Base-by-base conservation (phyloP, 2,329 filamentous ascomycete species). In the Zarea fungicola region DNA sequence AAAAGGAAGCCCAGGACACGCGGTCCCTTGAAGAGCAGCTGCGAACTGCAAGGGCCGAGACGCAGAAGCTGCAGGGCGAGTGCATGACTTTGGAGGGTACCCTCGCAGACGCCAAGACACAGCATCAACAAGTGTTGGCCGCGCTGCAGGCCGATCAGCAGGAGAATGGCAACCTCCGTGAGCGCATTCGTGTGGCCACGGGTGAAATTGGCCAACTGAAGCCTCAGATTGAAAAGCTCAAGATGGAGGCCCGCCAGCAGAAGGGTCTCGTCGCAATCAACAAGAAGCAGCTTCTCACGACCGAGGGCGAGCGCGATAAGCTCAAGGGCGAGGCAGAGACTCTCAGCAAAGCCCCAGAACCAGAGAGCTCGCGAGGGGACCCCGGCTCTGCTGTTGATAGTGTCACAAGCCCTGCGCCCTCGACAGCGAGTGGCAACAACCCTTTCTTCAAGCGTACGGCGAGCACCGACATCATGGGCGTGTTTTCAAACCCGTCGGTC, bases 181-280 rank as follows among this genome's bases (percentile, higher is more conserved):
- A 96, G 62, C 87, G 85, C 52, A 96, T 99, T 56, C 82, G 86
- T 26, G 78, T 84, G 45, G 78, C 89, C 35, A 99, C 96, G 61
- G 77, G 81, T 11, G 89, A 95, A 66, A 84, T 96, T 58, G 77
- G 81, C 16, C 85, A 90, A 66, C 72, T 97, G 34, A 95, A 90
- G 66, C 90, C 91, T 26, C 85, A 92, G 56, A 82, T 99, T 45
- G 93, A 99, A 65, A 97, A 96, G 73, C 77, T 95, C 59, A 90
- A 87, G 65, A 89, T 86, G 11, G 90, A 96, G 58, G 90, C 90
- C 22, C 84, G 93, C 35, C 93, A 97, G 66, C 91, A 97, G 63
- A 97, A 95, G 71, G 93, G 93, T 16, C 76, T 97, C 56, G 92
- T 95, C 25, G 91, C 93, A 36, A 99, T 99, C 71, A 96, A 96